phyloP scores from a whole-genome alignment of 345 rosid species.

The Citrus medica region DNA sequence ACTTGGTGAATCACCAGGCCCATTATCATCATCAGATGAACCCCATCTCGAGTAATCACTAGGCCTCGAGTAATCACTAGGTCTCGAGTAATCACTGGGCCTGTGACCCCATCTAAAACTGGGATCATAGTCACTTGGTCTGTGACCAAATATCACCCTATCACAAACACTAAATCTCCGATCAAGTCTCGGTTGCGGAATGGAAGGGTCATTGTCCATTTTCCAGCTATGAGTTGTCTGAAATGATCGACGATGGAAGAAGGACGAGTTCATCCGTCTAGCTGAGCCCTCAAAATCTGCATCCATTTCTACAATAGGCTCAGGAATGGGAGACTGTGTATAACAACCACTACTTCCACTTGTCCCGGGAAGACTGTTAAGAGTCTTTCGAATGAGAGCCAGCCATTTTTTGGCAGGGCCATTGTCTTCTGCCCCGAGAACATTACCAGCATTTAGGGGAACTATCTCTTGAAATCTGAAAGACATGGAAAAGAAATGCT shows the following conservation, averaged over 20 bases:
- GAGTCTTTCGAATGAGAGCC: slow-evolving; percentile 72
- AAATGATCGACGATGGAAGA: slow-evolving; percentile 87
- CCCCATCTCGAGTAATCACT: slow-evolving; percentile 94
- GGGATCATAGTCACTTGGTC: slow-evolving; percentile 73
- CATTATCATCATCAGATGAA: slow-evolving; percentile 92
- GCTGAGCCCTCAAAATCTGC: slow-evolving; percentile 97
- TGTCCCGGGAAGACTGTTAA: slow-evolving; percentile 86
- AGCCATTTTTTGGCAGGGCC: slow-evolving; percentile 98
- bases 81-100: slow-evolving; percentile 76
- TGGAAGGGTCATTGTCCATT: slow-evolving; percentile 70
- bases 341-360: slow-evolving; percentile 67
- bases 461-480: slow-evolving; percentile 96
- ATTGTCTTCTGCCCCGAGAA: slow-evolving; percentile 96
- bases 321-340: slow-evolving; percentile 88
- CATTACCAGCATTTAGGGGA: slow-evolving; percentile 94
- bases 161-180: slow-evolving; percentile 93
- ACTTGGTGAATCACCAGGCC: slow-evolving; percentile 86
- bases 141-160: slow-evolving; percentile 72
- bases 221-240: slow-evolving; percentile 88
- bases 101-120: slow-evolving; percentile 51
- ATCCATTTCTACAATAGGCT: slow-evolving; percentile 83
- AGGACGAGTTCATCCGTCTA: slow-evolving; percentile 73
- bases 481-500: background rate
- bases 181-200: slow-evolving; percentile 67
- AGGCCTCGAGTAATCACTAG: slow-evolving; percentile 88